Base-by-base conservation (phyloP, 78 protist genomes). In the Thecamonas trahens region DNA sequence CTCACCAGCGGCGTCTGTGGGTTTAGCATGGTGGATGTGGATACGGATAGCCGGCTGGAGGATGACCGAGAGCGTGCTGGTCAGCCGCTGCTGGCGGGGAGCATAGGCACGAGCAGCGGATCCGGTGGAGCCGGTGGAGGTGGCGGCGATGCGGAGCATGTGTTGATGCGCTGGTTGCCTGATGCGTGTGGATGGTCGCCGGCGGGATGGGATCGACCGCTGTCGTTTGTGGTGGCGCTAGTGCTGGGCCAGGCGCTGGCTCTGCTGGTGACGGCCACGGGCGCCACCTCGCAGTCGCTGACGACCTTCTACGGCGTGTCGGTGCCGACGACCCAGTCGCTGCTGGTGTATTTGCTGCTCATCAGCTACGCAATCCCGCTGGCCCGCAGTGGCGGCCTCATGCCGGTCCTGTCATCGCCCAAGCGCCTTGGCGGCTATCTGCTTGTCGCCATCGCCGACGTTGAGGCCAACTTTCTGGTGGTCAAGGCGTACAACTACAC, bases 391-490 rank as follows among this genome's bases (percentile, higher is more conserved):
- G 1, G 17, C 17, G 31, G 63, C 6, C 63, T 18, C 57, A 8
- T 17, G 57, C 29, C 57, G 57, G 18, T 15, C 3, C 8, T 7
- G 28, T 22, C 57, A 7, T 7, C 15, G 8, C 8, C 29, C 57
- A 15, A 50, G 31, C n/a, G 57, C 57, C 15, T 18, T 17, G 28
- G 38, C 29, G 17, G 38, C 13, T 63, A 47, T 26, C n/a, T 45
- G 29, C 22, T 53, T 0, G n/a, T 61, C 20, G 68, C 77, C 20
- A 29, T 62, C 9, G 52, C 42, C 20, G 94, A 89, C 68, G 83
- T 89, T 47, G 94, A 89, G 61, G 94, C 88, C 22, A 89, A 89
- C 40, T 89, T 59, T 31, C 40, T 71, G 35, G 63, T 49, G 0
- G 64, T 53, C 31, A 3, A 5, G 18, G 90, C 94, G 15, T 89